Conservation (phyloP, 345 rosid genomes). For the Noccaea bulbosa region DNA sequence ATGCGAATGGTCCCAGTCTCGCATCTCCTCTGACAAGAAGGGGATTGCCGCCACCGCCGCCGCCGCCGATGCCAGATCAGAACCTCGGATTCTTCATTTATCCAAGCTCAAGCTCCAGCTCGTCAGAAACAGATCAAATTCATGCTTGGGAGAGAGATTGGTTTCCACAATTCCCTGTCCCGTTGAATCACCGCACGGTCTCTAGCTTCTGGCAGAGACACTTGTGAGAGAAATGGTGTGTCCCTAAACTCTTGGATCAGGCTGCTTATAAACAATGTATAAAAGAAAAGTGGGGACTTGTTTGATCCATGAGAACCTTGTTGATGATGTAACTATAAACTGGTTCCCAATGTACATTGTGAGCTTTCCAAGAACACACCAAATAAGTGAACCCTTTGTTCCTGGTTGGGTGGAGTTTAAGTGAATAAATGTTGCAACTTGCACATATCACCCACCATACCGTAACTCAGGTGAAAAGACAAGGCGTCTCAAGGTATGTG, state of each 20-base stretch:
- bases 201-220: conserved; percentile 45
- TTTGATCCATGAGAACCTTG: conserved; percentile 38
- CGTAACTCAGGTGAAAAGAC: conserved; percentile 9
- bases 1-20: conserved; percentile 49
- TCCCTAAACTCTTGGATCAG: conserved; percentile 19
- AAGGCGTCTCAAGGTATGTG: conserved; percentile 12
- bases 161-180: conserved; percentile 41
- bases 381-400: not conserved
- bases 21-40: conserved; percentile 54
- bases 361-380: conserved; percentile 18
- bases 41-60: conserved; percentile 46
- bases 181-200: conserved; percentile 20
- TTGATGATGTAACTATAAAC: conserved; percentile 42
- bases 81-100: conserved; percentile 52
- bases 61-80: conserved; percentile 51
- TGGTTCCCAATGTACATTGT: conserved; percentile 42
- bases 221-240: conserved; percentile 33
- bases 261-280: conserved; percentile 39
- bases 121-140: conserved; percentile 38
- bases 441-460: not conserved
- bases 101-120: conserved; percentile 44
- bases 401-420: conserved; percentile 2
- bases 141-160: conserved; percentile 50
- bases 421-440: conserved; percentile 12
- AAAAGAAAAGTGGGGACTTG: conserved; percentile 41